These are phyloP conservation scores for Phytopythium ostracodes DNA, from an alignment of 352 stramenopile genomes.

Conservation along the genomic window DNA sequence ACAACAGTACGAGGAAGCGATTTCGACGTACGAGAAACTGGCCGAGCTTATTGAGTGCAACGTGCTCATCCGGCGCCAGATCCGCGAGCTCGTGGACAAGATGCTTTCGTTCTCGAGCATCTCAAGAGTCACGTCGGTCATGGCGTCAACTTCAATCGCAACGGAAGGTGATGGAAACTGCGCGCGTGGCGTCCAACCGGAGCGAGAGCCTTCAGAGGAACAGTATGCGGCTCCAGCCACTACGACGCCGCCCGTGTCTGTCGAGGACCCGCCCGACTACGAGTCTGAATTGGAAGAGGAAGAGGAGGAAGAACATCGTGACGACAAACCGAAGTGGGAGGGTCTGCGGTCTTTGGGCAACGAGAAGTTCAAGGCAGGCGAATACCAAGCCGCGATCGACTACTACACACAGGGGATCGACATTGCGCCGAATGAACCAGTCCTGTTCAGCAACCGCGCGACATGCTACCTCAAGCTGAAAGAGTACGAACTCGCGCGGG, in stretches of 20 bases:
- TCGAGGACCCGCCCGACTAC: neutral
- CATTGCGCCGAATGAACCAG: constrained; percentile 18
- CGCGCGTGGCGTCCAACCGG: neutral
- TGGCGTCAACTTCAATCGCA: neutral
- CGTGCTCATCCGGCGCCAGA: constrained; percentile 21
- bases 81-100: constrained; percentile 22
- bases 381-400: constrained; percentile 28
- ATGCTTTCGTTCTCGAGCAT: constrained; percentile 19
- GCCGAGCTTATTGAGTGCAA: constrained; percentile 32
- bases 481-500: constrained; percentile 21
- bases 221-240: too few relatives aligned
- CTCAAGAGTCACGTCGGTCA: neutral
- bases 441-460: constrained; percentile 31
- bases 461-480: constrained; percentile 25
- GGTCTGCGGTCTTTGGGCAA: constrained; percentile 29
- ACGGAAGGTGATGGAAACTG: neutral
- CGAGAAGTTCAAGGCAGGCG: constrained; percentile 27
- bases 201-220: neutral
- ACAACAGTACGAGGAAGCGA: constrained; percentile 22
- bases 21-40: constrained; percentile 31
- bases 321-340: constrained; percentile 22
- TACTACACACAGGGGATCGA: constrained; percentile 25
- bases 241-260: neutral
- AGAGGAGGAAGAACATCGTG: constrained; percentile 6
- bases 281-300: neutral